Evolutionary conservation across 2,329 filamentous ascomycete genomes (phyloP), one percentile per base, ranked within the genome.

Genomic region (Volutella citrinella): DNA sequence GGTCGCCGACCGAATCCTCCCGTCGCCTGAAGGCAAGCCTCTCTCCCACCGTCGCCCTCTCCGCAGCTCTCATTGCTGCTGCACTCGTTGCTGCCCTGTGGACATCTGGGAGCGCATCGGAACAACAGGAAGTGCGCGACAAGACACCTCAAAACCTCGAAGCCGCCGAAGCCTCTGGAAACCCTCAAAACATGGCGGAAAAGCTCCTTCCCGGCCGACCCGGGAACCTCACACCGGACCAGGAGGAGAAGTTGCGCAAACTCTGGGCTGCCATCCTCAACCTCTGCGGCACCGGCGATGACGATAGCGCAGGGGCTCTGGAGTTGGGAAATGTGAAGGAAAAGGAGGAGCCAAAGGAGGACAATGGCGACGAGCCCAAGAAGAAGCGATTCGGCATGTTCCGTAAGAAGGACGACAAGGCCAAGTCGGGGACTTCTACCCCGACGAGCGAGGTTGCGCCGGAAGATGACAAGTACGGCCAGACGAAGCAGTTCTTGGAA

Each of bases 381-480:
- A 93, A 89, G 66, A 85, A 83, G 62, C 76, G 81, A 27, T 71
- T 87, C 40, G 71, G 74, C 19, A 63, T 91, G 13, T 91, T 93
- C 56, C 74, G 77, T 46, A 73, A 76, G 46, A 73, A 76, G 46
- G 78, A 74, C 52, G 80, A 81, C 49, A 68, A 72, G 13, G 55
- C 57, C 13, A 66, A 67, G 23, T 56, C 63, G 10, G 46, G 58
- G n/a, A 42, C 56, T 7, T 49, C 57, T 11, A 51, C 60, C 14
- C 54, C 60, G 5, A 57, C 61, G 27, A 70, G 64, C 44, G 65
- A 57, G 34, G 61, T 65, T 16, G 75, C 67, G 15, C 19, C 34
- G 10, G 67, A 70, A 5, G 86, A 96, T 36, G 93, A 98, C 67
- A 98, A 97, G 67, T 91, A 94, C 59, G 90, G 89, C 28, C 86